A percentile compares a stretch with the other conserved stretches of the same genome.
These are phyloP conservation scores for Chalciporus piperatus DNA, from an alignment of 768 basidiomycete genomes.

Conservation along the genomic window DNA sequence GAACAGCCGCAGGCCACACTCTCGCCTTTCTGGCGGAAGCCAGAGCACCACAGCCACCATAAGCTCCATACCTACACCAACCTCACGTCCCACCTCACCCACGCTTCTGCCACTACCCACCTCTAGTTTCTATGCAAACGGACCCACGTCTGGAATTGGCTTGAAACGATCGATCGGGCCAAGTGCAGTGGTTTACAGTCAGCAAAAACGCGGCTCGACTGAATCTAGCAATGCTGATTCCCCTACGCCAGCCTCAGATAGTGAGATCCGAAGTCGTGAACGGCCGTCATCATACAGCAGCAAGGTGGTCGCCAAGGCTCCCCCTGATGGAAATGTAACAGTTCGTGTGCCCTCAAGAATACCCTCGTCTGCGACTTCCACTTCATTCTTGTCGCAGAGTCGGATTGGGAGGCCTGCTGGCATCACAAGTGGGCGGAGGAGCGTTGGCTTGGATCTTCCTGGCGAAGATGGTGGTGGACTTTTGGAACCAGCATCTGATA, in stretches of 20 bases:
- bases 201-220: conserved; percentile 62
- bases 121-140: conserved; percentile 44
- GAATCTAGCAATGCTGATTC: conserved; percentile 41
- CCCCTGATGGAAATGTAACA: conserved; percentile 45
- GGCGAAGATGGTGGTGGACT: conserved; percentile 17
- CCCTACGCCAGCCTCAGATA: conserved; percentile 27
- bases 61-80: conserved; percentile 62
- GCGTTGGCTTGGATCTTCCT: conserved; percentile 32
- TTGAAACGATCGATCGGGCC: conserved; percentile 63
- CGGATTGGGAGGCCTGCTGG: conserved; percentile 45
- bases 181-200: conserved; percentile 36
- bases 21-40: conserved; percentile 66
- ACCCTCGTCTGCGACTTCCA: conserved; percentile 35
- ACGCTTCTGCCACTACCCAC: conserved; percentile 74
- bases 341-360: conserved; percentile 43
- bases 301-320: conserved; percentile 31
- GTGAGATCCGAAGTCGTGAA: conserved; percentile 24
- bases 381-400: conserved; percentile 37
- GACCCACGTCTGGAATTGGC: conserved; percentile 36
- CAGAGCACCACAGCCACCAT: conserved; percentile 52
- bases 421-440: conserved; percentile 43
- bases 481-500: conserved; percentile 17
- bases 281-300: conserved; percentile 27
- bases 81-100: conserved; percentile 71
- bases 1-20: conserved; percentile 62